Conservation (phyloP, 352 stramenopile species). For the Phytophthora kernoviae region DNA sequence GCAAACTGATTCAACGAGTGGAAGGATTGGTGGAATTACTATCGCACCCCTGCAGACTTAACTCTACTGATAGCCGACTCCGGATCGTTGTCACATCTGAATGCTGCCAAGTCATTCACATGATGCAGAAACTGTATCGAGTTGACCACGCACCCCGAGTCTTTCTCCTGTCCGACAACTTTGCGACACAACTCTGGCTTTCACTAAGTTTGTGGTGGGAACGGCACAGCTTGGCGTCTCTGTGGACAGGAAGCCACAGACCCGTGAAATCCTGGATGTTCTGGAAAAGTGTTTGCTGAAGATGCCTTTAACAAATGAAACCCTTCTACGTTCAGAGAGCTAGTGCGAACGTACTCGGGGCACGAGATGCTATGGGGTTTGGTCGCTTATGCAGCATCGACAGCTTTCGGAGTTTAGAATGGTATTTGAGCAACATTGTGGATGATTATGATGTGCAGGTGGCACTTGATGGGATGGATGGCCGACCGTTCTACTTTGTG, state of each 20-base stretch:
- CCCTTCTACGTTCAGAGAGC: conserved; percentile 3
- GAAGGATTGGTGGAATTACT: conserved; percentile 3
- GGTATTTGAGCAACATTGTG: conserved; percentile 13
- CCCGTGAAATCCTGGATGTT: conserved; percentile 23
- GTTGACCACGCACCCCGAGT: conserved; percentile 26
- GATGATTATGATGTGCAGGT: conserved; percentile 1
- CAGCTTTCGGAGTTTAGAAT: conserved; percentile 8
- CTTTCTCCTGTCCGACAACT: conserved; percentile 15
- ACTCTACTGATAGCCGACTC: conserved; percentile 9
- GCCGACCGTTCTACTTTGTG: conserved; percentile 11
- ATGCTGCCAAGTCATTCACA: conserved; percentile 18
- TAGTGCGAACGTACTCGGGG: conserved; percentile 21
- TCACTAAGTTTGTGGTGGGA: conserved; percentile 23
- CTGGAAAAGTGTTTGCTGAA: conserved; percentile 35
- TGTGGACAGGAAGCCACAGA: conserved; percentile 18
- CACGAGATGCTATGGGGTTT: conserved; percentile 14
- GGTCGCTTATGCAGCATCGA: conserved; percentile 9
- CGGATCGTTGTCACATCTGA: conserved; percentile 5
- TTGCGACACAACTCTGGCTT: conserved; percentile 14
- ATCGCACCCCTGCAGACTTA: conserved; percentile 13
- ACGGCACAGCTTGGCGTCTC: conserved; percentile 19
- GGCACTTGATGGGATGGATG: conserved; percentile 7
- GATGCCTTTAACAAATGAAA: conserved; percentile 11
- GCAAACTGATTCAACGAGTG: conserved; percentile 14
- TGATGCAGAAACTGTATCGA: conserved; percentile 36